Conservation (phyloP, 805 yeast species). For the Hanseniaspora guilliermondii region DNA sequence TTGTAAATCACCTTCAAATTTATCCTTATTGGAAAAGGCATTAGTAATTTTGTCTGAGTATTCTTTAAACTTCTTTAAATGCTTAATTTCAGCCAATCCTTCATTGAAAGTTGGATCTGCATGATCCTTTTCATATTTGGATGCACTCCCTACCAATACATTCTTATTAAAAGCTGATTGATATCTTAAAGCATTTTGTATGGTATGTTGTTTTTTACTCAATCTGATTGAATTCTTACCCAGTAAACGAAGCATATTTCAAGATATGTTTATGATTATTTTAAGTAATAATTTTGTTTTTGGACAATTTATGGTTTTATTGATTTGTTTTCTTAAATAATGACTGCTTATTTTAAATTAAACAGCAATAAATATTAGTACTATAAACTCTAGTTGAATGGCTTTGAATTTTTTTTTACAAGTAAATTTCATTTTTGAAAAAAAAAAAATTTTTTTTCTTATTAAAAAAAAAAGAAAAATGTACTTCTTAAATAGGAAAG, state of each 20-base stretch:
- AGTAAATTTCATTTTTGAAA: not conserved
- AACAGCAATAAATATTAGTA: too few relatives aligned
- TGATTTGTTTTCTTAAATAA: not conserved
- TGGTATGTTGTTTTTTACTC: not conserved
- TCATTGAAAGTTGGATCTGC: not conserved
- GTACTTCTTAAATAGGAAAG: too few relatives aligned
- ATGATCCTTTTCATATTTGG: not conserved
- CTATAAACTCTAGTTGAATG: too few relatives aligned
- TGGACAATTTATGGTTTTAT: not conserved
- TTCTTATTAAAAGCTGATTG: not conserved
- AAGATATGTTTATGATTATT: too few relatives aligned
- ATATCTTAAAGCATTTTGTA: not conserved
- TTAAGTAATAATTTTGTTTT: too few relatives aligned
- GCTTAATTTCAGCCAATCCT: not conserved
- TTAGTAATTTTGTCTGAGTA: not conserved
- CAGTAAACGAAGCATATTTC: not conserved
- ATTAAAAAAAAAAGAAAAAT: too few relatives aligned
- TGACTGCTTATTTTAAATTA: too few relatives aligned
- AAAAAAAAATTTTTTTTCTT: not conserved
- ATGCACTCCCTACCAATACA: not conserved
- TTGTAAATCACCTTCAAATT: slow-evolving; percentile 37
- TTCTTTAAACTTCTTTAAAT: not conserved
- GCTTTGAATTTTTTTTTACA: too few relatives aligned
- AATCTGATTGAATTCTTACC: not conserved
- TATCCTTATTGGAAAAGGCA: slow-evolving; percentile 31